Evolutionary conservation across 164 flowering plant species (phyloP), one percentile per base, ranked within the genome.

Genomic region (Annona squamosa): DNA sequence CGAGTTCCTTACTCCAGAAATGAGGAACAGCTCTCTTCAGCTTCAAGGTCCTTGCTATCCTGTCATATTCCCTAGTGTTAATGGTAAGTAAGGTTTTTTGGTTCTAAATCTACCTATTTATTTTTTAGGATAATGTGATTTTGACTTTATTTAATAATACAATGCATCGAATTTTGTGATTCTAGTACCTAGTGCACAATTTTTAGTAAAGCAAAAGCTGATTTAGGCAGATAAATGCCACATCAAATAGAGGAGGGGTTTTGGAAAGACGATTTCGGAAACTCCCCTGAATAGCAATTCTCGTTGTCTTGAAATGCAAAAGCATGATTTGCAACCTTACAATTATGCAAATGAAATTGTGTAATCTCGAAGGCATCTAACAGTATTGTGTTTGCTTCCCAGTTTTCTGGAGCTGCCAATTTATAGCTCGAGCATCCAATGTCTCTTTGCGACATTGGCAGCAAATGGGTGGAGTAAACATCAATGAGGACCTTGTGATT

Each of bases 41-140:
- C 99, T 95, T 79, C 97, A 82, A 82, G 99, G 99, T 67, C 99
- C 98, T 70, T 95, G 99, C 82, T 95, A 95, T 81, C 99, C 98
- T 68, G 92, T 95, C 73, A 86, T 95, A 78, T 93, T 90, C 79
- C 99, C 99, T 63, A 93, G 92, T 79, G 90, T 93, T 56, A 95
- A 95, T 85, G 99, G 99, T 95, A 78, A 81, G 87, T 72, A 6
- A 71, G 56, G 44, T 26, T 5, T 52, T 9, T 41, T 13, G 4
- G 17, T 42, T 37, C 19, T 68, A 26, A 17, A 9, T 12, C 68
- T 41, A 19, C 26, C n/a, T 63, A 19, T 26, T 26, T 26, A 26
- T 26, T 26, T 26, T 26, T 26, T 26, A 0, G 37, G 37, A 26
- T 26, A 26, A 26, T 26, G 37, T 26, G 37, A 26, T 26, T 26